Evolutionary conservation across 208 protist genomes (phyloP), one percentile per base, ranked within the genome.

Genomic region (Leishmania arabica): DNA sequence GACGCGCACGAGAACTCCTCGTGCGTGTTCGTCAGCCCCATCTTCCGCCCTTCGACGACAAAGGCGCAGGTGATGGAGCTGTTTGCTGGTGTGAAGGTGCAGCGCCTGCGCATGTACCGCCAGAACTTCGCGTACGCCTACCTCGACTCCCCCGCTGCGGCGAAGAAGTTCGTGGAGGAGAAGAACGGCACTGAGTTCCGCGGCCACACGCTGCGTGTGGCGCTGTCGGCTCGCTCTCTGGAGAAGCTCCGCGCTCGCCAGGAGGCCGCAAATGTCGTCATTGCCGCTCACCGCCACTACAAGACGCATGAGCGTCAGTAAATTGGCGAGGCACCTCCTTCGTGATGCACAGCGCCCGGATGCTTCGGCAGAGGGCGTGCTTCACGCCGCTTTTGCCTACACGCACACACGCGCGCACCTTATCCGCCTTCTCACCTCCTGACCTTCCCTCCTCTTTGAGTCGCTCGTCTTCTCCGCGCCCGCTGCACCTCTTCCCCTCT

Each of bases 101-200:
- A 88, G 85, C 90, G 89, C 85, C 77, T 95, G 80, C 93, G 93
- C 83, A 90, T 86, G 66, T 96, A 96, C 90, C 91, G 91, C 88
- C 77, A 89, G 75, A 96, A 96, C 93, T 95, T 84, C 84, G 88
- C 84, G 64, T 96, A 95, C 90, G 91, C 88, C 73, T 96, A 95
- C 87, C 85, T 95, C 45, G 89, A 95, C 86, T 91, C 89, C 73
- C 72, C 91, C 69, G 93, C 86, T 49, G 78, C 89, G 5, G 93
- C 93, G 40, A 83, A 84, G 79, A 93, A 91, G 88, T 90, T 92
- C 58, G 85, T 95, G 87, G 86, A 90, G 81, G 93, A 94, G 78
- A 93, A 91, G 90, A 94, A 95, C 90, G 93, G 90, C 76, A 80
- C 79, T 6, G 88, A 90, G 80, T 96, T 95, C 91, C 91, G 88